Base-by-base conservation (phyloP, 208 protist species). In the Trypanosoma caninum region DNA sequence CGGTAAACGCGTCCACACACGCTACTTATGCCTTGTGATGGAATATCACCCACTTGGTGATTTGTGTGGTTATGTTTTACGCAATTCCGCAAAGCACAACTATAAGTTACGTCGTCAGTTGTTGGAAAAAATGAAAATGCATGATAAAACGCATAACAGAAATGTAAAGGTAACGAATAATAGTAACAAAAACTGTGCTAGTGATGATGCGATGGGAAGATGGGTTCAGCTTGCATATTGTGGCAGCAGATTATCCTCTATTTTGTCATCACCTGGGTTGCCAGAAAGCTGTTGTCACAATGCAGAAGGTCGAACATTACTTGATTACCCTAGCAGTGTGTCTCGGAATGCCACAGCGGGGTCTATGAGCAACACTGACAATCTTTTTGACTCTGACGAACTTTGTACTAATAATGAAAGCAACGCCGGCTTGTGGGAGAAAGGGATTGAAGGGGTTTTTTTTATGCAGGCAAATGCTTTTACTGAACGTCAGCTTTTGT, bases 11-110 rank as follows among this genome's bases (percentile, higher is more conserved):
- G 41, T 58, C 3, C 71, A 74, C 56, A 79, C 59, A 28, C 73
- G 88, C 0, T 92, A 89, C 48, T 56, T 94, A 27, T 90, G 82
- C 41, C 74, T 94, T 31, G 82, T 94, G 3, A 87, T 92, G 78
- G 80, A 88, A 54, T 87, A 89, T 61, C 83, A 94, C 63, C 68
- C 80, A 10, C 74, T 84, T 72, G 88, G 88, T 3, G 88, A 94
- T 61, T 69, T 94, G 2, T 82, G 76, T 52, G 77, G 72, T 37
- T 93, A 93, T 55, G 74, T 72, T 2, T 62, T 87, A 44, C 79
- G 47, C 4, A 60, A 68, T 41, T 65, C 61, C 5, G 58, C 58
- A 13, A 61, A 47, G 23, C 54, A 62, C 20, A 70, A 70, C 44
- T 10, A 20, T 3, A 46, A 70, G n/a, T 16, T 70, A 40, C 30